Conservation (phyloP, 108 stramenopile genomes). For the Epithemia pelagica region DNA sequence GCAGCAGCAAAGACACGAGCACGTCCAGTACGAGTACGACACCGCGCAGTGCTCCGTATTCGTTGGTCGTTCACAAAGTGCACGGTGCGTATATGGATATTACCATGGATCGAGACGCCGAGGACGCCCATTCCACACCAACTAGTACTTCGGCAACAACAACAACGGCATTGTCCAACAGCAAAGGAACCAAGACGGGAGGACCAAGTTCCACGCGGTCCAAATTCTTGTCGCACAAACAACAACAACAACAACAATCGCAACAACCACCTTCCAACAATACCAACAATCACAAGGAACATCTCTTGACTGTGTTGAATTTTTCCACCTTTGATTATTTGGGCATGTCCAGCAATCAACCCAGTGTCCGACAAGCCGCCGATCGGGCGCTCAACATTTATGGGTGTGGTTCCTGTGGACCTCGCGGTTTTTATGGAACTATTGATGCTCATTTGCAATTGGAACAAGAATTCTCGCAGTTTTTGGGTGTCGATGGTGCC, state of each 20-base stretch:
- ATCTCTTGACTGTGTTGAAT: constrained; percentile 59
- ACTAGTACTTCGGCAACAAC: background rate
- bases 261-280: background rate
- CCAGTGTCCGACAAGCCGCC: constrained; percentile 49
- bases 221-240: background rate
- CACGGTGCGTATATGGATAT: constrained; percentile 8
- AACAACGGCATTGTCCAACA: background rate
- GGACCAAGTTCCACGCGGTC: no score
- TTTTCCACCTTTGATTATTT: constrained; percentile 80
- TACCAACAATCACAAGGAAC: background rate
- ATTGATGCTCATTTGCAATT: constrained; percentile 90
- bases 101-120: background rate
- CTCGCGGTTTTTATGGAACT: constrained; percentile 99
- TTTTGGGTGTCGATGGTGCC: constrained; percentile 83
- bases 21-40: background rate
- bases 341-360: constrained; percentile 42
- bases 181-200: background rate
- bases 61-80: constrained; percentile 3
- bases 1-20: no score
- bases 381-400: constrained; percentile 64
- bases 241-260: background rate
- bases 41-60: background rate
- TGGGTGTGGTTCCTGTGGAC: constrained; percentile 96
- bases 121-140: background rate
- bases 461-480: constrained; percentile 77